Conservation (phyloP, 192 early-diverging fungal species). For the Umbelopsis isabellina region DNA sequence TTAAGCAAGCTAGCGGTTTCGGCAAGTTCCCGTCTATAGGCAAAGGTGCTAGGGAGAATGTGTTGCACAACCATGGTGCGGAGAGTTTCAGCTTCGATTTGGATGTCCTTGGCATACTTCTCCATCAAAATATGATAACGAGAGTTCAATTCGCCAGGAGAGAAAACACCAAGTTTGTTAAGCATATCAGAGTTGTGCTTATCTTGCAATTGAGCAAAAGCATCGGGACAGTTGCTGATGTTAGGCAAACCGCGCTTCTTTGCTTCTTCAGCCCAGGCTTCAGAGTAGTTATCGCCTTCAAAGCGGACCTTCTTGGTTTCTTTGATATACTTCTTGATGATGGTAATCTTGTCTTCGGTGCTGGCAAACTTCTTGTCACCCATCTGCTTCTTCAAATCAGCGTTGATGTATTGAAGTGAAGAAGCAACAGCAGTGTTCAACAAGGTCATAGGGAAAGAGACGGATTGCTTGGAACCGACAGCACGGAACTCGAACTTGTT, state of each 20-base stretch:
- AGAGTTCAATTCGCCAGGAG: slow-evolving; percentile 83
- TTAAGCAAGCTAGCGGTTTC: slow-evolving; percentile 81
- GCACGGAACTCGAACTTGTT: slow-evolving; percentile 99
- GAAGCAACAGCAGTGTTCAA: slow-evolving; percentile 92
- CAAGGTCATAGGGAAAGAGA: slow-evolving; percentile 93
- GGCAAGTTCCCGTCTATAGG: slow-evolving; percentile 87
- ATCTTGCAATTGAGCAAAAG: slow-evolving; percentile 82
- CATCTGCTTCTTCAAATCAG: slow-evolving; percentile 77
- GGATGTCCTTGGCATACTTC: slow-evolving; percentile 96
- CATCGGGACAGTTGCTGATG: slow-evolving; percentile 89
- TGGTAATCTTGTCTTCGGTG: slow-evolving; percentile 85
- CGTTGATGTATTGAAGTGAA: slow-evolving; percentile 74
- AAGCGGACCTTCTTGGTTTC: slow-evolving; percentile 88
- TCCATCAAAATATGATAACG: slow-evolving; percentile 96
- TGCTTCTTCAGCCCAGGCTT: slow-evolving; percentile 92
- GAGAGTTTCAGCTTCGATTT: slow-evolving; percentile 93
- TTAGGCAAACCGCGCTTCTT: slow-evolving; percentile 94
- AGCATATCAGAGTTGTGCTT: slow-evolving; percentile 76
- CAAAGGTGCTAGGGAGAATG: slow-evolving; percentile 86
- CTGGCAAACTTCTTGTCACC: slow-evolving; percentile 79
- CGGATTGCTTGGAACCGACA: slow-evolving; percentile 97
- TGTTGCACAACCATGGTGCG: slow-evolving; percentile 78
- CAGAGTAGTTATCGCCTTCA: slow-evolving; percentile 98
- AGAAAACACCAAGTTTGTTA: slow-evolving; percentile 82
- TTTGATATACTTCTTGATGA: slow-evolving; percentile 86